Base-by-base conservation (phyloP, 805 yeast species). In the Ogataea salicorniae region DNA sequence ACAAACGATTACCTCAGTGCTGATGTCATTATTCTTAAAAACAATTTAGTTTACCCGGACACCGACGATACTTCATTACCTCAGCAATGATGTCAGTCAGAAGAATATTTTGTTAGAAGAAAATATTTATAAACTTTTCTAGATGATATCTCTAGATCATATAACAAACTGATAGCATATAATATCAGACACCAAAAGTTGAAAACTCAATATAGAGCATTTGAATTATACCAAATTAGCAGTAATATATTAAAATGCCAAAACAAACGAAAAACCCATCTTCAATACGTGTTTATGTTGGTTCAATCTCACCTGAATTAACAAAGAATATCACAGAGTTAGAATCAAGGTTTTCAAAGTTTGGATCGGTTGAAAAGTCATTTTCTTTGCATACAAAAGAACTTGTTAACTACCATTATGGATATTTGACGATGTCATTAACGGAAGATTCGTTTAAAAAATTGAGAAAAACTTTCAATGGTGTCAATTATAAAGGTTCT, bases 401-500 rank as follows among this genome's bases (percentile, higher is more conserved):
- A 47, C 66, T 72, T 47, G 63, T 65, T 23, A 83, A 77, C 41
- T 74, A 70, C 48, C 68, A 68, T 55, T 94, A 81, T 69, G 97
- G 83, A 1, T 89, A 75, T 53, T 62, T 87, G 1, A 80, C 85
- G 20, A 69, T 92, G 64, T 66, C 70, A n/a, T 63, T 83, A 13
- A 63, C 73, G 1, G 69, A 72, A 3, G 64, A 67, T 18, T 70
- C 73, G 34, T 79, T 74, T 46, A 67, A 65, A 1, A 77, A 76
- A 41, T 65, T 92, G 44, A 74, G 75, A 48, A 62, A 68, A 6
- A 70, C 85, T 0, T 75, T 87, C 53, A 77, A 88, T 61, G 94
- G 91, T 31, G 77, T 84, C 1, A 77, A 76, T 23, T 92, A 75
- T 66, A 88, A 86, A 74, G 96, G 95, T 2, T 73, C 84, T 23